Evolutionary conservation across 2,329 filamentous ascomycete species (phyloP).

Genomic region (Phialophora macrospora): DNA sequence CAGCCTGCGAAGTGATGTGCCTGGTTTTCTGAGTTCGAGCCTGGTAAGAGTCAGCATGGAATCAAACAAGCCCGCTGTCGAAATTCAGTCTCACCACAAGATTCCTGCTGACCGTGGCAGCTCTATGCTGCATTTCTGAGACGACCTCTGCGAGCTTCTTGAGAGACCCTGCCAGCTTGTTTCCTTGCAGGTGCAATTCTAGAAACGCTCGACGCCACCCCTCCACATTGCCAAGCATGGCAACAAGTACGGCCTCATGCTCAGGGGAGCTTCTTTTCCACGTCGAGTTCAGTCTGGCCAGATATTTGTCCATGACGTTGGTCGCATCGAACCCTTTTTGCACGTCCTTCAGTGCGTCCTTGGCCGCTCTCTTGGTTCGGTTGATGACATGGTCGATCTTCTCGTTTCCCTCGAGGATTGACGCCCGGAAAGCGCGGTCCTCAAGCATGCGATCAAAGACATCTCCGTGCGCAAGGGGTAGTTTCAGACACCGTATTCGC

Average conservation of each 20-base stretch:
- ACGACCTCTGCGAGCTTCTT: conserved; percentile 76
- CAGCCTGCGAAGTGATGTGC: conserved; percentile 26
- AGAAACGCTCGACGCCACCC: conserved; percentile 85
- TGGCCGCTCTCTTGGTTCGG: conserved; percentile 75
- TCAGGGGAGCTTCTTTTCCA: conserved; percentile 63
- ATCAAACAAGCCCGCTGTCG: background rate
- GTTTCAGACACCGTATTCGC: conserved; percentile 76
- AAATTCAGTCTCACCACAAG: conserved; percentile 23
- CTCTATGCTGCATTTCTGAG: conserved; percentile 82
- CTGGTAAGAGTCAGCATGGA: conserved; percentile 25
- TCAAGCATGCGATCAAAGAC: conserved; percentile 88
- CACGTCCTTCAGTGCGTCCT: conserved; percentile 78
- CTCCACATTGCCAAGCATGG: conserved; percentile 91
- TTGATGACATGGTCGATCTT: conserved; percentile 87
- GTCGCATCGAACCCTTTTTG: conserved; percentile 77
- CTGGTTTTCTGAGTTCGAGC: conserved; percentile 24
- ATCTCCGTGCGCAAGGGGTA: conserved; percentile 80
- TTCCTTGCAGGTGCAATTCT: conserved; percentile 73
- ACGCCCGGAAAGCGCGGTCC: conserved; percentile 77
- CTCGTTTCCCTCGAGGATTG: conserved; percentile 85
- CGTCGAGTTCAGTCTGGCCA: conserved; percentile 68
- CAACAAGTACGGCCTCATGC: conserved; percentile 75
- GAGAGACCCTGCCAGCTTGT: conserved; percentile 71
- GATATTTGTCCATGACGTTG: conserved; percentile 75
- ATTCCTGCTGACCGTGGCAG: conserved; percentile 75